Evolutionary conservation across 2,329 filamentous ascomycete genomes (phyloP).

Genomic region (Salinomyces thailandicus): DNA sequence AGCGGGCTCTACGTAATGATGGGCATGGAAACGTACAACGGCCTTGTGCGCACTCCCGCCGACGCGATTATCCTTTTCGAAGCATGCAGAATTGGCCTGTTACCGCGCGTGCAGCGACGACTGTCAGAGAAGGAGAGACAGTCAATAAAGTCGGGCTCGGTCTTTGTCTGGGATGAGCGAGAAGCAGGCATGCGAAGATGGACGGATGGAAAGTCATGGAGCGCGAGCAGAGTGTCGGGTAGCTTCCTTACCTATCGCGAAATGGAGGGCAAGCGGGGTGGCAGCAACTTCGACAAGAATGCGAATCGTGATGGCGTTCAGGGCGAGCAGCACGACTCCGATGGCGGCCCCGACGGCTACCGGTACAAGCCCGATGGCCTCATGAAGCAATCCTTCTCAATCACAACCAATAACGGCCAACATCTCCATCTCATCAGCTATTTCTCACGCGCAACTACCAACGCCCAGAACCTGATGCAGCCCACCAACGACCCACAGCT

Average conservation of each 20-base stretch:
- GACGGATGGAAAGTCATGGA: conserved; percentile 99
- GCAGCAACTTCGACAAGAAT: conserved; percentile 48
- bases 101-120: conserved; percentile 84
- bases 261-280: conserved; percentile 96
- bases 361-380: conserved; percentile 91
- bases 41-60: conserved; percentile 85
- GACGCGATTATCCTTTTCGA: conserved; percentile 99
- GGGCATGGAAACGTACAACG: conserved; percentile 89
- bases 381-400: conserved; percentile 99
- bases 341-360: conserved; percentile 74
- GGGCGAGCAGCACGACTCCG: conserved; percentile 69
- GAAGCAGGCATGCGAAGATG: conserved; percentile 97
- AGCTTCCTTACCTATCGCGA: conserved; percentile 96
- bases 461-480: conserved; percentile 62
- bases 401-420: conserved; percentile 80
- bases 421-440: conserved; percentile 98
- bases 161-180: conserved; percentile 99
- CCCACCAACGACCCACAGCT: conserved; percentile 72
- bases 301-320: conserved; percentile 60
- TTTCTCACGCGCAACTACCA: conserved; percentile 70
- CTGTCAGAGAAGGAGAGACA: conserved; percentile 95
- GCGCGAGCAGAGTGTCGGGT: conserved; percentile 89
- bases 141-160: conserved; percentile 88
- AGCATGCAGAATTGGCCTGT: conserved; percentile 77
- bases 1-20: no score